Evolutionary conservation across 1,139 yeast species (phyloP).

Genomic region (Debaryomycetaceae sp.): DNA sequence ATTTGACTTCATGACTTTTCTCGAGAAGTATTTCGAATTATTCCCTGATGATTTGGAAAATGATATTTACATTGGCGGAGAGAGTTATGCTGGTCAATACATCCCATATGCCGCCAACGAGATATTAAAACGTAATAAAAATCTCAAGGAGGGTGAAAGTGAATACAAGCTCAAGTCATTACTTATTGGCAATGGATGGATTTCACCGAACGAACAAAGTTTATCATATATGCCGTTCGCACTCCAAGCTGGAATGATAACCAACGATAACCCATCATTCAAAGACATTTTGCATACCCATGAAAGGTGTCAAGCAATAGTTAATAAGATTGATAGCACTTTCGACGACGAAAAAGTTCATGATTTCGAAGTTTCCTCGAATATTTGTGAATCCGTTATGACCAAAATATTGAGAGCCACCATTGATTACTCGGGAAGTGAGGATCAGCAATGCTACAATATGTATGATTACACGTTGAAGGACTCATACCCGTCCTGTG

Average conservation of each 20-base stretch:
- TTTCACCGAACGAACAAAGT: conserved; percentile 85
- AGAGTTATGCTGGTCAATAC: conserved; percentile 96
- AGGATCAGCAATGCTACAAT: conserved; percentile 59
- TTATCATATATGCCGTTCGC: conserved; percentile 77
- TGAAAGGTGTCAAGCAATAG: conserved; percentile 57
- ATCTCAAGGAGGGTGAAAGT: conserved; percentile 15
- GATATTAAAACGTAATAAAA: conserved; percentile 47
- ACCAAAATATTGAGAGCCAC: conserved; percentile 39
- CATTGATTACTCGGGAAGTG: conserved; percentile 18
- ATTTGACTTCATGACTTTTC: conserved; percentile 58
- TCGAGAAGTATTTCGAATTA: conserved; percentile 60
- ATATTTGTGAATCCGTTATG: conserved; percentile 49
- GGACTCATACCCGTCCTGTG: conserved; percentile 83
- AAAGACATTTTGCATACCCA: conserved; percentile 44
- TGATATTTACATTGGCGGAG: conserved; percentile 83
- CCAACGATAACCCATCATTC: conserved; percentile 36
- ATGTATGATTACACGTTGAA: conserved; percentile 74
- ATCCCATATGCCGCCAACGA: conserved; percentile 81
- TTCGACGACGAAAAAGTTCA: conserved; percentile 20
- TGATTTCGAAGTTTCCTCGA: conserved; percentile 29
- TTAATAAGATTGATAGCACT: conserved; percentile 30
- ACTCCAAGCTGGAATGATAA: conserved; percentile 54
- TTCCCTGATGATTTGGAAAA: conserved; percentile 72
- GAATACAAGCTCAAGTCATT: conserved; percentile 56
- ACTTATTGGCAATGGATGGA: conserved; percentile 95